Evolutionary conservation across 345 rosid species (phyloP).

Genomic region (Salix brachista): DNA sequence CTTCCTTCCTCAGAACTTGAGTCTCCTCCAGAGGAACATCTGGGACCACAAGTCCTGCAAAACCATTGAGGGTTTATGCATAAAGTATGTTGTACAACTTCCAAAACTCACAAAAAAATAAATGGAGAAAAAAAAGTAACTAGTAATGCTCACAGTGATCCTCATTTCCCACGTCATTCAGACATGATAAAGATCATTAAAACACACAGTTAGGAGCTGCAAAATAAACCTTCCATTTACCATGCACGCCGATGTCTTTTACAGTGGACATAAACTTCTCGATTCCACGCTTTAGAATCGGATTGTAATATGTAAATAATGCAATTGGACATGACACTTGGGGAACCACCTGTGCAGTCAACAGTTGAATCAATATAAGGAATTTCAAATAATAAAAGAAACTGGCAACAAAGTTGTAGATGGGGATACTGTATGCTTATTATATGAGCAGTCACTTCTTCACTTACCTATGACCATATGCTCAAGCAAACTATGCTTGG

Average conservation of each 20-base stretch:
- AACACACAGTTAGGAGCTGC: neutral
- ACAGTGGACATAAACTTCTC: constrained; percentile 63
- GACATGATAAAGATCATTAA: neutral
- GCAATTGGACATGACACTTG: constrained; percentile 76
- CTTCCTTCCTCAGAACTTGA: constrained; percentile 64
- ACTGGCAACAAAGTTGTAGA: neutral
- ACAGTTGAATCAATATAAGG: constrained; percentile 1
- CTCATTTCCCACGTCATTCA: neutral
- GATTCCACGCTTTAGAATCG: constrained; percentile 67
- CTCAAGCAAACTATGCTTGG: neutral
- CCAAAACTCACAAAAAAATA: neutral
- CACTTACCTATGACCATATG: neutral
- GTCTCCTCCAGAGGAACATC: constrained; percentile 98
- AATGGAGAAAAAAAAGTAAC: neutral
- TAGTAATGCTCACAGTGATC: neutral
- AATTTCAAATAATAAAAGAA: neutral
- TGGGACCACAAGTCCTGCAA: constrained; percentile 84
- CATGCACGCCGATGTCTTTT: constrained; percentile 65
- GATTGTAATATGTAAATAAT: constrained; percentile 83
- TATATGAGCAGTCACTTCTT: neutral
- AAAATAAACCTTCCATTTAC: constrained; percentile 29
- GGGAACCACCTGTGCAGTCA: constrained; percentile 58
- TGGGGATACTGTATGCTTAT: neutral
- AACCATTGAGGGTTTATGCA: neutral
- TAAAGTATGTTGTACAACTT: neutral